Evolutionary conservation across 345 rosid species (phyloP), one percentile per base, ranked within the genome.

Genomic region (Bruguiera gymnorhiza): DNA sequence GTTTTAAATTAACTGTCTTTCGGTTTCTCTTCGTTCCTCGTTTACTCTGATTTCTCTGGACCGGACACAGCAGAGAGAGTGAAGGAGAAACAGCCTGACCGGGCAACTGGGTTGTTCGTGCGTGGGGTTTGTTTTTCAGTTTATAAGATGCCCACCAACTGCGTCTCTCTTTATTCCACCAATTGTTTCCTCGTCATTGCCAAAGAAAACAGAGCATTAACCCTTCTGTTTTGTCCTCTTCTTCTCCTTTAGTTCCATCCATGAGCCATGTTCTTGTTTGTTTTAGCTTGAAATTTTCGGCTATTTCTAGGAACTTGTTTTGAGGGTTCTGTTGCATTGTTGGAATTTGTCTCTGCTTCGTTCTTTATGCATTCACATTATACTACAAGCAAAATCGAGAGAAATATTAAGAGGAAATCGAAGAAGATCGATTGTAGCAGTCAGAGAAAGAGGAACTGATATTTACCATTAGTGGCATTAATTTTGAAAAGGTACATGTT

Each of bases 401-500:
- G 21, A 8, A 46, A 48, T 8, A 62, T 57, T 51, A 51, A 54
- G 23, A 3, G 16, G 16, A 24, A 24, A 10, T 21, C 4, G 29
- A 24, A 56, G 29, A 24, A 56, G 18, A 4, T 10, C 6, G 30
- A 56, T 23, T 30, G 26, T 55, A 48, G 21, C 46, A 2, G 64
- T 36, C 53, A 58, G 23, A 70, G 63, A 60, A 60, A 63, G 26
- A 30, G 53, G 36, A 54, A 53, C 63, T 18, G 15, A 6, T 32
- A 73, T 60, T 65, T 61, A 36, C 64, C 64, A 54, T 58, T 24
- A 20, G 69, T 65, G 76, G 53, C 52, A 30, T 68, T 63, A 8
- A 71, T 57, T 62, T 27, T 53, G 65, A 61, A 69, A 59, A 59
- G 68, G 75, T 81, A 72, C 78, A 84, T 87, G 93, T 70, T 73